Evolutionary conservation across 345 rosid genomes (phyloP), one percentile per base, ranked within the genome.

Genomic region (Laguncularia racemosa): DNA sequence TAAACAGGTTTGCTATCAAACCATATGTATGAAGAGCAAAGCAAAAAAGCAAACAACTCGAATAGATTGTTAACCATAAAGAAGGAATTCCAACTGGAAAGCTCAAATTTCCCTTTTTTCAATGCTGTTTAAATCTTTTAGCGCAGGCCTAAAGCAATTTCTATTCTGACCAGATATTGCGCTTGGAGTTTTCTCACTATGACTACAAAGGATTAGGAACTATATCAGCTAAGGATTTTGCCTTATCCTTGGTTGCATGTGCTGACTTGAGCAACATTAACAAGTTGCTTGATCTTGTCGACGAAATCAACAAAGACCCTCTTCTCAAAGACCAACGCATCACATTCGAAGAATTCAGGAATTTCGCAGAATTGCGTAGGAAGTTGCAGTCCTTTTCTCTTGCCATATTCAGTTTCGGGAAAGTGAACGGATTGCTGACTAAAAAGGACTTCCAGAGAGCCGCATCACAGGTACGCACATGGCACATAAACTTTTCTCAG

Each of bases 391-490:
- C 81, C n/a, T 77, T 86, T 52, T 77, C 87, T 28, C 61, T 83
- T 52, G 93, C 89, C 46, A 75, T 86, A 48, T 83, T 86, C 53
- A 81, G 87, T 50, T 77, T 69, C 16, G 89, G 95, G 14, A 72
- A 77, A 72, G 73, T 71, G 15, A 83, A 67, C 55, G 85, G 85
- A 51, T 59, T 70, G 59, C 65, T 85, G 60, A 75, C 83, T 3
- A 83, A 69, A 56, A 76, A 56, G 48, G 95, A 86, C 61, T 81
- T 86, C 68, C 81, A 86, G 53, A 68, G 89, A 74, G 89, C 89
- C 44, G 82, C 95, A 52, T 75, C 83, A 17, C 74, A 81, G 56
- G 91, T 84, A 70, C 18, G 38, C 21, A 12, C 20, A 7, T 38
- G 1, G 2, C 9, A 44, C 14, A 1, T 0, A 4, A 33, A 14